A percentile compares a stretch with the other conserved stretches of the same genome.
These are phyloP conservation scores for Stropharia rugosoannulata DNA, from an alignment of 768 basidiomycete genomes.

Conservation along the genomic window DNA sequence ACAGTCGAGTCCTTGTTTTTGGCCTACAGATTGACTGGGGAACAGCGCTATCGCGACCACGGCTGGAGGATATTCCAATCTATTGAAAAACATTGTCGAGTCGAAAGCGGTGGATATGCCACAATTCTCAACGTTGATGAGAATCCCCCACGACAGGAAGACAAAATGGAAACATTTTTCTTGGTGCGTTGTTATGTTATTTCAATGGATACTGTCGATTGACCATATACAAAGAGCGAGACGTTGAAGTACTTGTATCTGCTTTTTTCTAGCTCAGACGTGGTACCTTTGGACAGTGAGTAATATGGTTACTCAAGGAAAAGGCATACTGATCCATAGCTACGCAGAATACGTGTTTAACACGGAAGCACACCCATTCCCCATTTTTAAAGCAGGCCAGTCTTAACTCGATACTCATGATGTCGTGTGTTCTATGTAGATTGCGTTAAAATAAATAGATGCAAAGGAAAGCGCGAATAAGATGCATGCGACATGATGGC, in stretches of 20 bases:
- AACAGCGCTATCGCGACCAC: slow-evolving; percentile 73
- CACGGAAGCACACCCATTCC: slow-evolving; percentile 70
- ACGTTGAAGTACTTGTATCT: slow-evolving; percentile 91
- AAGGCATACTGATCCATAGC: neutral
- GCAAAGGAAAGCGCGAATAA: neutral
- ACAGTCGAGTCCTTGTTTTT: slow-evolving; percentile 93
- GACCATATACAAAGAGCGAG: slow-evolving; percentile 56
- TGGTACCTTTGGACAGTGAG: slow-evolving; percentile 76
- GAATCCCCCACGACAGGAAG: slow-evolving; percentile 64
- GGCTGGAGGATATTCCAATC: slow-evolving; percentile 91
- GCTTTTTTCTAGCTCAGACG: slow-evolving; percentile 71
- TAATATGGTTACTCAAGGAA: slow-evolving; percentile 14
- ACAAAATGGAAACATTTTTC: slow-evolving; percentile 96
- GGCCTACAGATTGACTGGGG: slow-evolving; percentile 87
- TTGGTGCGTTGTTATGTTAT: slow-evolving; percentile 50
- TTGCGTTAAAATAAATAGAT: too few relatives aligned
- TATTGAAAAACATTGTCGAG: slow-evolving; percentile 79
- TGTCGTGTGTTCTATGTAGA: neutral
- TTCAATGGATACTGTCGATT: neutral
- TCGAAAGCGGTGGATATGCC: slow-evolving; percentile 82
- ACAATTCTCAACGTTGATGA: slow-evolving; percentile 84
- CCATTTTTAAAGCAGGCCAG: slow-evolving; percentile 53
- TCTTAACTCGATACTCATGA: neutral
- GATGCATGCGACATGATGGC: slow-evolving; percentile 20
- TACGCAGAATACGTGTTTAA: slow-evolving; percentile 82